Base-by-base conservation (phyloP, 225 moss, liverwort and hornwort genomes). In the Sphagnum tenellum region DNA sequence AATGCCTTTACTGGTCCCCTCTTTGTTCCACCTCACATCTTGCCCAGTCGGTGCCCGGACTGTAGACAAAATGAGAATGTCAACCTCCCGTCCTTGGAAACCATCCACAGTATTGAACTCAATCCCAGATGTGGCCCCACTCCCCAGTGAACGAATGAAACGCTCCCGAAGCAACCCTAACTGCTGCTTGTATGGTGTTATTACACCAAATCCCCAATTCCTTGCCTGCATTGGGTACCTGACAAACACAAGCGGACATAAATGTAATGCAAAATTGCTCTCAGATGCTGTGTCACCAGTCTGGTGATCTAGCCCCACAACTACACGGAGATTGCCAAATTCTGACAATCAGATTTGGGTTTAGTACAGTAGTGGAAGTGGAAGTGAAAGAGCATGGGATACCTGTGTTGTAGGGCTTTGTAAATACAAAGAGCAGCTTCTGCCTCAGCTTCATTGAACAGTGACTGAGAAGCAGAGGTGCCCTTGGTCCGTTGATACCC, bases 71-170 rank as follows among this genome's bases (percentile, higher is more conserved):
- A 98, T 89, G 10, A 93, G 74, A 61, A 98, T 90, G 65, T 98
- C 98, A 5, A 98, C 84, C 70, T 98, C 98, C 61, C 96, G 79
- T 46, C 98, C 98, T 70, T 98, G 98, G 62, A 87, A 98, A 44
- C 93, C 98, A 79, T 98, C 93, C 73, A 98, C 98, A 47, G 93
- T 98, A 68, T 93, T 98, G 69, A 98, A 98, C 62, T 98, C 98
- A 63, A 98, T 79, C 67, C 84, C 87, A 44, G 82, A 74, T 46
- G 88, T 71, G 52, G 64, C 71, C 4, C 75, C 59, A 60, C 81
- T 65, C 63, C 98, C 93, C 14, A 89, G 50, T 10, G 71, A 63
- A 69, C 75, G 87, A 56, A 56, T 65, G 14, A 93, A 96, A 14
- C 85, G 80, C 9, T 90, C 86, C 66, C 80, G 92, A 46, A 96